phyloP scores from a whole-genome alignment of 768 basidiomycete genomes.

The Hericium alpestre region DNA sequence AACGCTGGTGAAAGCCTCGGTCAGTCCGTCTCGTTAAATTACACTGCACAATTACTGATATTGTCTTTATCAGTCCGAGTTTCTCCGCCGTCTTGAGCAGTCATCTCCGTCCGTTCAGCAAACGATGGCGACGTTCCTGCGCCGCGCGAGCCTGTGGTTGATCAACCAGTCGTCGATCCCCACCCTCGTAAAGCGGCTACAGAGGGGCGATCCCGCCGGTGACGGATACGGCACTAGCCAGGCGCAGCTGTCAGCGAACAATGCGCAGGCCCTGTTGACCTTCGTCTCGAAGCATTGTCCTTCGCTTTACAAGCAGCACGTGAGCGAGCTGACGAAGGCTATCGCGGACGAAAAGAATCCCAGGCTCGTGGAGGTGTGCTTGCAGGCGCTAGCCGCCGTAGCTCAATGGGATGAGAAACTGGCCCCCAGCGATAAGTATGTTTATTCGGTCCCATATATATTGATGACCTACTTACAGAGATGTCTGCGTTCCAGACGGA shows the following conservation, averaged over 20 bases:
- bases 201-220: slow-evolving; percentile 27
- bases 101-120: slow-evolving; percentile 44
- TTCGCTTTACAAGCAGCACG: slow-evolving; percentile 59
- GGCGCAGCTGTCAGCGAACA: slow-evolving; percentile 27
- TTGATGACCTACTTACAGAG: not conserved
- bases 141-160: slow-evolving; percentile 58
- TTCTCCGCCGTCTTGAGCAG: slow-evolving; percentile 66
- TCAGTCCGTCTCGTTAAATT: slow-evolving; percentile 22
- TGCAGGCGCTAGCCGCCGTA: slow-evolving; percentile 71
- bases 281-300: slow-evolving; percentile 71
- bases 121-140: slow-evolving; percentile 66
- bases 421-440: slow-evolving; percentile 58
- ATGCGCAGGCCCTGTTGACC: slow-evolving; percentile 42
- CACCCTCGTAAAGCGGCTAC: slow-evolving; percentile 60
- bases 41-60: not conserved
- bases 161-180: slow-evolving; percentile 82
- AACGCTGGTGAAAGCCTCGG: slow-evolving; percentile 65
- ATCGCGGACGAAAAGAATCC: slow-evolving; percentile 53
- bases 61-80: slow-evolving; percentile 53
- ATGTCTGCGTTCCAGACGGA: slow-evolving; percentile 40
- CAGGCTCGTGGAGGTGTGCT: slow-evolving; percentile 46
- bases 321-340: slow-evolving; percentile 65
- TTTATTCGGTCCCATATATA: slow-evolving; percentile 7
- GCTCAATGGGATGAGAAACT: slow-evolving; percentile 48
- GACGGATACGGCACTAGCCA: slow-evolving; percentile 28